Percentiles rank a stretch among this genome's conserved stretches.
These are phyloP conservation scores for Neurospora cerealis DNA, from an alignment of 495 filamentous ascomycete genomes.

Conservation along the genomic window DNA sequence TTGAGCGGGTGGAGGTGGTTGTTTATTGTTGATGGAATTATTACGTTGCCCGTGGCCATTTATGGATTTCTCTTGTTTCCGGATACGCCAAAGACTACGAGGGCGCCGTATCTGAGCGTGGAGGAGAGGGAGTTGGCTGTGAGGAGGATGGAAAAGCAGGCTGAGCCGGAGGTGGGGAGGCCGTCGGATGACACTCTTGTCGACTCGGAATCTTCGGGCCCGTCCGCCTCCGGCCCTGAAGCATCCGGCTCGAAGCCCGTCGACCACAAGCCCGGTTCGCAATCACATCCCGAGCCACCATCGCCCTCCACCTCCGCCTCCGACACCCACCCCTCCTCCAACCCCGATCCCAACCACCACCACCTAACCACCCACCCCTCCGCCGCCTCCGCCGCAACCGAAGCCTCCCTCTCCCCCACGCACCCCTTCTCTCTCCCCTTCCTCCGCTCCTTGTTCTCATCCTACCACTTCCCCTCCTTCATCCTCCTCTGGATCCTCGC, in stretches of 20 bases:
- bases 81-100: constrained; percentile 46
- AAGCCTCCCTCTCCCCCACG: background rate
- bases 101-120: constrained; percentile 37
- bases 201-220: background rate
- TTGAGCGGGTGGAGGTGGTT: constrained; percentile 58
- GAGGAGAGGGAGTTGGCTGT: constrained; percentile 38
- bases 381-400: constrained; percentile 18
- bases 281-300: background rate
- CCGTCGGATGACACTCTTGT: background rate
- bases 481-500: constrained; percentile 43
- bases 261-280: background rate
- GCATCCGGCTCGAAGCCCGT: background rate
- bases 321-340: too few relatives aligned
- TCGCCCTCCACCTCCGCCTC: background rate
- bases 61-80: constrained; percentile 52
- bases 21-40: constrained; percentile 46
- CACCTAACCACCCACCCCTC: background rate
- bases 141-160: constrained; percentile 8
- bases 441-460: constrained; percentile 28
- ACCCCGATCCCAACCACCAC: background rate
- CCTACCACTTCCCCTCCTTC: constrained; percentile 31
- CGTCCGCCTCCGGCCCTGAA: background rate
- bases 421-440: constrained; percentile 11
- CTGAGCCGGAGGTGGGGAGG: background rate
- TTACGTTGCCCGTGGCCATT: constrained; percentile 48